Evolutionary conservation across 1,284 basidiomycete genomes (phyloP).

Genomic region (Moesziomyces sp.): DNA sequence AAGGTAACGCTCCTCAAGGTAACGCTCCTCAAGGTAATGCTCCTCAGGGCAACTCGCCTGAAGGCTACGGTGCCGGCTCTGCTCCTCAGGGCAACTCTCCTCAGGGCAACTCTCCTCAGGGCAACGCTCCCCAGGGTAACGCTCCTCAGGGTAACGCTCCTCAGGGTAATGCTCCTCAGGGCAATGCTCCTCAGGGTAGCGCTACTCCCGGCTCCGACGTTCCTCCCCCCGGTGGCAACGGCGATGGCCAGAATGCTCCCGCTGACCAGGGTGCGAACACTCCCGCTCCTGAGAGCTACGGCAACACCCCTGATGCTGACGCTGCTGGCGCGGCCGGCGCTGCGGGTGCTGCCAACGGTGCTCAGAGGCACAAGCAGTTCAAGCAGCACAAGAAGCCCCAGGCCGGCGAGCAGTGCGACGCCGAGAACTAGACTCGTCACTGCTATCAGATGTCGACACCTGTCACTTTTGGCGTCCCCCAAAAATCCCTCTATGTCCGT

Average conservation of each 20-base stretch:
- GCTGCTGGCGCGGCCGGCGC: not conserved
- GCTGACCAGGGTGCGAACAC: too few relatives aligned
- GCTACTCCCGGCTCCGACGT: too few relatives aligned
- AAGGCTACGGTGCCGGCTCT: not conserved
- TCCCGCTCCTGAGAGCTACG: not conserved
- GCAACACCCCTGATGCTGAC: not conserved
- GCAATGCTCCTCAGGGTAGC: too few relatives aligned
- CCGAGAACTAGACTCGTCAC: too few relatives aligned
- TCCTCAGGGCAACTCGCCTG: not conserved
- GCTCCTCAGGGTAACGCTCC: not conserved
- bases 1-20: too few relatives aligned
- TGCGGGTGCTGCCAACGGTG: not conserved
- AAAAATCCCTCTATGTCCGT: too few relatives aligned
- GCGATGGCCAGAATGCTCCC: too few relatives aligned
- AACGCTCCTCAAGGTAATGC: not conserved
- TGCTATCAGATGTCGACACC: too few relatives aligned
- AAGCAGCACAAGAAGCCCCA: conserved; percentile 9
- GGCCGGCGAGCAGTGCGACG: too few relatives aligned
- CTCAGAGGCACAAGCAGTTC: conserved; percentile 11
- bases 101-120: not conserved
- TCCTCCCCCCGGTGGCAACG: too few relatives aligned
- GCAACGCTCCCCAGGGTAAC: not conserved
- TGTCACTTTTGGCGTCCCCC: too few relatives aligned
- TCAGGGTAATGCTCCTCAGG: too few relatives aligned
- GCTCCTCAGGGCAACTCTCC: not conserved